Evolutionary conservation across 2,329 filamentous ascomycete genomes (phyloP).

Genomic region (Drechmeria coniospora): DNA sequence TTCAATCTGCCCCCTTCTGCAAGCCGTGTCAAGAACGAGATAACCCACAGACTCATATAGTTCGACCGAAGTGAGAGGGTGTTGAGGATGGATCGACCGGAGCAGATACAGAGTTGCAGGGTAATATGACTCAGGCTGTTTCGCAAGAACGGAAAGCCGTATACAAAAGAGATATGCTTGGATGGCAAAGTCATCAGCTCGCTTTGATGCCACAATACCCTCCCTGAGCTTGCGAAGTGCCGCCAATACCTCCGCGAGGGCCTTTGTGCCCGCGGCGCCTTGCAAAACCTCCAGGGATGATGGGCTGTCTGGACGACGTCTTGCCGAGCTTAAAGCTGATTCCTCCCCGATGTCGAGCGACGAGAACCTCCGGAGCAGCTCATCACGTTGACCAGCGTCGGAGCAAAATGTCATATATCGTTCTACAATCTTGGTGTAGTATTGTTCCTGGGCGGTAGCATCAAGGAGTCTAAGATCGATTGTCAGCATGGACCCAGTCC

Average conservation of each 20-base stretch:
- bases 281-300: constrained; percentile 6
- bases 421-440: constrained; percentile 76
- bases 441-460: constrained; percentile 64
- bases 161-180: constrained; percentile 87
- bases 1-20: constrained; percentile 59
- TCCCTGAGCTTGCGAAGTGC: constrained; percentile 87
- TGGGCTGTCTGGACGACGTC: background rate
- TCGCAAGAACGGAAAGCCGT: constrained; percentile 64
- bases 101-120: constrained; percentile 73
- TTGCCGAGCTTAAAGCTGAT: background rate
- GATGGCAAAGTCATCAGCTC: constrained; percentile 68
- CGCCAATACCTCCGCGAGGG: constrained; percentile 60
- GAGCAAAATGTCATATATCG: constrained; percentile 85
- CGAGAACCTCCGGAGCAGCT: constrained; percentile 61
- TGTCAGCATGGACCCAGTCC: background rate
- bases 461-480: constrained; percentile 44
- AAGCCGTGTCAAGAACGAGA: constrained; percentile 75
- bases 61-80: constrained; percentile 56
- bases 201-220: constrained; percentile 64
- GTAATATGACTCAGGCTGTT: constrained; percentile 77
- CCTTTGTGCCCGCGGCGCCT: constrained; percentile 31
- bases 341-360: constrained; percentile 28
- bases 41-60: constrained; percentile 68
- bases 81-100: constrained; percentile 48
- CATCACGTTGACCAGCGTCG: constrained; percentile 51